Evolutionary conservation across 2,329 filamentous ascomycete genomes (phyloP).

Genomic region (Diaporthe eres): DNA sequence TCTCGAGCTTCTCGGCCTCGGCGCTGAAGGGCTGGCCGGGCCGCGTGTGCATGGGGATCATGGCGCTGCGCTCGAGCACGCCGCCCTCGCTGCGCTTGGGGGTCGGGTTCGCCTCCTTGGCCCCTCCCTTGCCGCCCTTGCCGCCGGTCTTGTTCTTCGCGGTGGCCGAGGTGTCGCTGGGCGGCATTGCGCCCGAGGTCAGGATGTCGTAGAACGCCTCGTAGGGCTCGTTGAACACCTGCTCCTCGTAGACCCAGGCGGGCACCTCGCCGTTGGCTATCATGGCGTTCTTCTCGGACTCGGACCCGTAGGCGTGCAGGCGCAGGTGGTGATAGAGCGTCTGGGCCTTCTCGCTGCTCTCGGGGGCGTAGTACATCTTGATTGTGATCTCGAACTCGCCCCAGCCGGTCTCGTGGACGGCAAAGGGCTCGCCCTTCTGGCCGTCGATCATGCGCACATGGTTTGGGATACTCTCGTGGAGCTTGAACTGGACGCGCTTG

Average conservation of each 20-base stretch:
- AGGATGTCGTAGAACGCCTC: slow-evolving; percentile 91
- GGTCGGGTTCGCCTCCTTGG: slow-evolving; percentile 53
- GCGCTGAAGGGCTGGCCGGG: slow-evolving; percentile 81
- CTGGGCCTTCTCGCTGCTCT: slow-evolving; percentile 92
- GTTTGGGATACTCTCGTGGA: slow-evolving; percentile 97
- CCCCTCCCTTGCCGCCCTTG: slow-evolving; percentile 69
- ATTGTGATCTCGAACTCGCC: slow-evolving; percentile 98
- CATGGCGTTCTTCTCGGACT: slow-evolving; percentile 77
- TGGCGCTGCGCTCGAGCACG: slow-evolving; percentile 77
- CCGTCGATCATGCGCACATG: slow-evolving; percentile 87
- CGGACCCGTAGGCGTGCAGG: slow-evolving; percentile 90
- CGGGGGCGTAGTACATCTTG: slow-evolving; percentile 91
- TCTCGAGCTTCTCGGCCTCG: slow-evolving; percentile 76
- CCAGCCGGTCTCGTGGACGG: slow-evolving; percentile 94
- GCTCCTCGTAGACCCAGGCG: slow-evolving; percentile 90
- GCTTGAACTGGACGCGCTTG: slow-evolving; percentile 96
- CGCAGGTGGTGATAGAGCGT: slow-evolving; percentile 95
- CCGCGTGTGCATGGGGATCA: slow-evolving; percentile 78
- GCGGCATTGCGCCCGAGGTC: slow-evolving; percentile 76
- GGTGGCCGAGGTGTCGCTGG: slow-evolving; percentile 43
- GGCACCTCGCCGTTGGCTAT: slow-evolving; percentile 74
- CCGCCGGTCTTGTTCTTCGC: slow-evolving; percentile 39
- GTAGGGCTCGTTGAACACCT: slow-evolving; percentile 97
- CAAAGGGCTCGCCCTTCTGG: slow-evolving; percentile 77
- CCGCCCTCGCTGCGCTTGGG: slow-evolving; percentile 60